phyloP scores from a whole-genome alignment of 805 yeast species.

The Cyberlindnera bimundalis region DNA sequence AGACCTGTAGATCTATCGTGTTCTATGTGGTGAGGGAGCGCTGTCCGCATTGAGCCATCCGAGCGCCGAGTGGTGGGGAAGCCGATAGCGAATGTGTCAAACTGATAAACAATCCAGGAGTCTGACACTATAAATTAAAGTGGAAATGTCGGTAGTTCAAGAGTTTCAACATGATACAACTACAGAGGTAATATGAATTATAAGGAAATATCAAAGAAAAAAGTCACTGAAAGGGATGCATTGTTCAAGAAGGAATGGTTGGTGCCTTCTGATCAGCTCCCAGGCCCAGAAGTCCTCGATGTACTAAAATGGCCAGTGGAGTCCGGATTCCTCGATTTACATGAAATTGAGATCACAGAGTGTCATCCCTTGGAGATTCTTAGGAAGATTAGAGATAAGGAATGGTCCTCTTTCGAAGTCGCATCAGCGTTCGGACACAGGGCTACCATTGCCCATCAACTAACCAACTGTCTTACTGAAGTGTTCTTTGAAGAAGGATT shows the following conservation, averaged over 20 bases:
- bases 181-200: too few relatives aligned
- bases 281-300: constrained; percentile 33
- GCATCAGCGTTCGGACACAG: constrained; percentile 55
- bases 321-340: constrained; percentile 32
- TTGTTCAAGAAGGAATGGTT: constrained; percentile 30
- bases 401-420: constrained; percentile 43
- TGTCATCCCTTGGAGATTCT: constrained; percentile 18
- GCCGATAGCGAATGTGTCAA: too few relatives aligned
- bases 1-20: background rate
- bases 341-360: constrained; percentile 35
- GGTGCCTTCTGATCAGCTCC: constrained; percentile 15
- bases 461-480: constrained; percentile 35
- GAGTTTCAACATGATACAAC: too few relatives aligned
- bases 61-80: too few relatives aligned
- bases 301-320: constrained; percentile 35
- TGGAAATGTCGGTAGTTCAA: too few relatives aligned
- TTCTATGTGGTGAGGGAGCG: background rate
- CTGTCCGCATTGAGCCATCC: background rate
- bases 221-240: constrained; percentile 38
- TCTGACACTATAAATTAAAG: too few relatives aligned
- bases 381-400: constrained; percentile 29
- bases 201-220: constrained; percentile 39
- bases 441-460: constrained; percentile 56
- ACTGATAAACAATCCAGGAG: too few relatives aligned
- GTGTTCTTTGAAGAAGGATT: constrained; percentile 56